Evolutionary conservation across 345 rosid genomes (phyloP).

Genomic region (Citrus reticulata): DNA sequence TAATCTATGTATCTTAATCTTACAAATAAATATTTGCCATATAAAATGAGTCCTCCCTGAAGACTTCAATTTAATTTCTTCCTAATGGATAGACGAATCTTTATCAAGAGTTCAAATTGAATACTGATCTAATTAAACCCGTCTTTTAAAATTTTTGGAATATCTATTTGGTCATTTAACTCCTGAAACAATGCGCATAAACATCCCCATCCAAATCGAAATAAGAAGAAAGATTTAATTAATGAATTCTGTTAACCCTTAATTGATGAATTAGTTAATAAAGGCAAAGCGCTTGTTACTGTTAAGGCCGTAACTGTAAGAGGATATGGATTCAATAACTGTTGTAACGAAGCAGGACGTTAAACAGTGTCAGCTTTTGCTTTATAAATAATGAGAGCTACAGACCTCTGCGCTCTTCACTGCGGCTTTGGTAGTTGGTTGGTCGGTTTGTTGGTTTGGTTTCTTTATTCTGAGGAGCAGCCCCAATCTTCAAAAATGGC

Average conservation of each 20-base stretch:
- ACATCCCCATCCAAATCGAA: background rate
- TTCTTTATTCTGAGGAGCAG: slow-evolving; percentile 5
- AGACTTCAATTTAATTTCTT: too few relatives aligned
- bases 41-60: too few relatives aligned
- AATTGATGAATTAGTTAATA: background rate
- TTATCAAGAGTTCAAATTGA: background rate
- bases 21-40: too few relatives aligned
- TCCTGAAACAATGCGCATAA: background rate
- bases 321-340: slow-evolving; percentile 9
- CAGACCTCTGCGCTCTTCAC: slow-evolving; percentile 35
- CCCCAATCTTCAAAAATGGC: slow-evolving; percentile 26
- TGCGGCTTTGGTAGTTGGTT: slow-evolving; percentile 24
- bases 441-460: slow-evolving; percentile 25
- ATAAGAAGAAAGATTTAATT: background rate
- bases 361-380: slow-evolving; percentile 32
- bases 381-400: slow-evolving; percentile 51
- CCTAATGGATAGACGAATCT: background rate
- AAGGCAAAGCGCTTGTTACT: background rate
- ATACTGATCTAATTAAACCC: too few relatives aligned
- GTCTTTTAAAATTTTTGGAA: background rate
- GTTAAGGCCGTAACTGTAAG: background rate
- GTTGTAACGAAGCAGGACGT: slow-evolving; percentile 11
- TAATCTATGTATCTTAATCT: too few relatives aligned
- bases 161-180: slow-evolving; percentile 9
- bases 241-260: background rate